A percentile compares a stretch with the other conserved stretches of the same genome.
These are phyloP conservation scores for Hericium rajendrae DNA, from an alignment of 768 basidiomycete species.

Conservation along the genomic window DNA sequence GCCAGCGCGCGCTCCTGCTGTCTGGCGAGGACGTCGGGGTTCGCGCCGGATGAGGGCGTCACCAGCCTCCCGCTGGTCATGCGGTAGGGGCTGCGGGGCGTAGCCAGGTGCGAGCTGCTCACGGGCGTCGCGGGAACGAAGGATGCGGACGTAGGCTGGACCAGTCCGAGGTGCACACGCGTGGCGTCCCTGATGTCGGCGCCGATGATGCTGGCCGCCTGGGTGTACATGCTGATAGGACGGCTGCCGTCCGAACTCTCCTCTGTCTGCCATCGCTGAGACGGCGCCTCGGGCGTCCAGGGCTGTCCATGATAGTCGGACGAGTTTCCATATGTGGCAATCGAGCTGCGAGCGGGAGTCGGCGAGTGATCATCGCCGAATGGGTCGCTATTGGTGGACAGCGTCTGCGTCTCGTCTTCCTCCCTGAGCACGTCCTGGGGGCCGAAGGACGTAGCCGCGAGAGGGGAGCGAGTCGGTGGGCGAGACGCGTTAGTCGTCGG, in stretches of 20 bases:
- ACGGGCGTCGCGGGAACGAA: slow-evolving; percentile 12
- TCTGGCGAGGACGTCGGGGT: slow-evolving; percentile 36
- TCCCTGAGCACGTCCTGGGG: slow-evolving; percentile 56
- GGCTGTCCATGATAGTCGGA: slow-evolving; percentile 21
- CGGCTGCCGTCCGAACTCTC: slow-evolving; percentile 30
- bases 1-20: slow-evolving; percentile 59
- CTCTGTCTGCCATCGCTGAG: neutral
- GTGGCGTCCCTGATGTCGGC: slow-evolving; percentile 56
- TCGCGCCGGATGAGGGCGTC: slow-evolving; percentile 28
- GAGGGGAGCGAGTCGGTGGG: slow-evolving; percentile 49
- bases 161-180: slow-evolving; percentile 54
- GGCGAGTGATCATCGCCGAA: slow-evolving; percentile 53
- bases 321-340: slow-evolving; percentile 11
- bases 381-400: slow-evolving; percentile 33
- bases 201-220: slow-evolving; percentile 30
- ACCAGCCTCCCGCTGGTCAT: slow-evolving; percentile 58
- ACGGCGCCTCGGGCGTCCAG: slow-evolving; percentile 1
- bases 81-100: slow-evolving; percentile 39
- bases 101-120: slow-evolving; percentile 14
- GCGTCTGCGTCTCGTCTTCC: slow-evolving; percentile 25
- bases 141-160: slow-evolving; percentile 19
- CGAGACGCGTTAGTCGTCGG: slow-evolving; percentile 23
- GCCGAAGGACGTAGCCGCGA: slow-evolving; percentile 63
- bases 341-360: slow-evolving; percentile 19
- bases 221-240: slow-evolving; percentile 54